Evolutionary conservation across 805 yeast species (phyloP).

Genomic region (Candida corydali): DNA sequence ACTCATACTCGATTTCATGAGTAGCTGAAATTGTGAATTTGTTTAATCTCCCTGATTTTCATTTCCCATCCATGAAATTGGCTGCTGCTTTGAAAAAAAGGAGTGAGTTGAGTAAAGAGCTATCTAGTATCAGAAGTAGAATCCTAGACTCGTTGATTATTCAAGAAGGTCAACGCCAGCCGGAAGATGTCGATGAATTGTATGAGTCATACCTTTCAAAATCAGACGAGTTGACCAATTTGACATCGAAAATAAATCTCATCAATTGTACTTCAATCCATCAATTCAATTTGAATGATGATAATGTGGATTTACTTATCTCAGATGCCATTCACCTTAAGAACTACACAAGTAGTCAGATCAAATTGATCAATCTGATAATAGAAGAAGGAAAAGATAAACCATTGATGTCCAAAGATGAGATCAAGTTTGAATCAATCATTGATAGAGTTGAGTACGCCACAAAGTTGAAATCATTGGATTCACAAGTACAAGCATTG

Average conservation of each 20-base stretch:
- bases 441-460: neutral
- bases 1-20: too few species aligned
- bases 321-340: constrained; percentile 1
- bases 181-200: constrained; percentile 1
- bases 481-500: neutral
- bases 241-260: neutral
- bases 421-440: neutral
- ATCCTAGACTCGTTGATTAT: neutral
- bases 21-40: too few species aligned
- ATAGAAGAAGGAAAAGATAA: neutral
- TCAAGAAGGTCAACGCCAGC: neutral
- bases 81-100: constrained; percentile 1
- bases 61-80: too few species aligned
- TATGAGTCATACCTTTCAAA: neutral
- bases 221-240: neutral
- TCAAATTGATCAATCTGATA: neutral
- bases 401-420: neutral
- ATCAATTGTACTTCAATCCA: neutral
- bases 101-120: constrained; percentile 2
- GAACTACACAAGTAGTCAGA: neutral
- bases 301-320: neutral
- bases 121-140: neutral
- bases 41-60: too few species aligned
- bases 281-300: neutral
- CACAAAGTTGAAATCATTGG: neutral